Conservation (phyloP, 2,329 filamentous ascomycete species). For the Corniculantispora saksenae region DNA sequence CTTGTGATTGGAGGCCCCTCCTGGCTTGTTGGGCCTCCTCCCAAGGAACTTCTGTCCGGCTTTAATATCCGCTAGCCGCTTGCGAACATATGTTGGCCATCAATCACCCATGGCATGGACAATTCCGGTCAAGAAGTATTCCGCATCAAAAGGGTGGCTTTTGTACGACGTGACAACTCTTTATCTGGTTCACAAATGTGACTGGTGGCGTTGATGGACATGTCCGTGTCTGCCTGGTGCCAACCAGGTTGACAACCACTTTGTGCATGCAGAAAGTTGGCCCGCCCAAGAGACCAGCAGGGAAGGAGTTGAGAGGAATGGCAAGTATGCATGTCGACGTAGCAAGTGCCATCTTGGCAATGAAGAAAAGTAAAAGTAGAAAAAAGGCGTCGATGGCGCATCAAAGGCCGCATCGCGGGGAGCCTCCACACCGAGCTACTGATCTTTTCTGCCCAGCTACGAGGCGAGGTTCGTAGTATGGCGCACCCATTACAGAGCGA, state of each 20-base stretch:
- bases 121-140: neutral
- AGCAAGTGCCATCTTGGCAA: neutral
- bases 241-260: neutral
- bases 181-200: neutral
- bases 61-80: slow-evolving; percentile 8
- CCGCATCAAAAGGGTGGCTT: neutral
- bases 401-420: neutral
- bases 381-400: neutral
- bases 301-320: too few relatives aligned
- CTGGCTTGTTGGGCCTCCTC: neutral
- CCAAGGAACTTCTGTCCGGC: neutral
- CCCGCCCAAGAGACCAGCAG: too few relatives aligned
- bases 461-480: neutral
- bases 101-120: neutral
- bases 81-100: neutral
- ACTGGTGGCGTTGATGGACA: neutral
- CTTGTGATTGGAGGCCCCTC: too few relatives aligned
- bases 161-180: slow-evolving; percentile 5
- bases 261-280: too few relatives aligned
- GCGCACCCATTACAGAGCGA: neutral
- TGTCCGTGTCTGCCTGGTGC: neutral
- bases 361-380: too few relatives aligned
- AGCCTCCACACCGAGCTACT: neutral
- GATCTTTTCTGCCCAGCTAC: neutral
- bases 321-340: neutral